These are phyloP conservation scores for Monosporascus sp. DNA, from an alignment of 2,329 filamentous ascomycete genomes.

Conservation along the genomic window DNA sequence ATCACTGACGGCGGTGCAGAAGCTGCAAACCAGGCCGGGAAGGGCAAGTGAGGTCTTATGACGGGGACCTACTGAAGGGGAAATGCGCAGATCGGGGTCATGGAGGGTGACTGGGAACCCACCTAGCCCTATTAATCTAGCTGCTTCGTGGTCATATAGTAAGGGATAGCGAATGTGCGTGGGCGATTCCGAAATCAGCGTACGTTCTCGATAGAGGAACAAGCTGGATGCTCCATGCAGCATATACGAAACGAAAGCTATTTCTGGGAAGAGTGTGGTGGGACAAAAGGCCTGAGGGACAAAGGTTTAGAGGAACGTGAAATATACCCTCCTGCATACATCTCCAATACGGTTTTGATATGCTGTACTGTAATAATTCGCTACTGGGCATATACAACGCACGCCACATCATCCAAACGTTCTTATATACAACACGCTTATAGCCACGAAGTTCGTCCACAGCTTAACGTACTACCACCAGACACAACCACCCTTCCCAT, in stretches of 20 bases:
- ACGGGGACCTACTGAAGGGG: not conserved
- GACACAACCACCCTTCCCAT: slow-evolving; percentile 33
- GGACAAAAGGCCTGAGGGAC: not conserved
- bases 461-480: slow-evolving; percentile 30
- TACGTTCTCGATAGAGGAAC: too few relatives aligned
- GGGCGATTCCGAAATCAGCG: too few relatives aligned
- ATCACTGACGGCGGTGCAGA: slow-evolving; percentile 31
- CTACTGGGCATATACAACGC: not conserved
- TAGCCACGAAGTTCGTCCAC: not conserved
- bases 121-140: too few relatives aligned
- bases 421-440: not conserved
- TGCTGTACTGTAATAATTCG: not conserved
- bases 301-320: not conserved
- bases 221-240: too few relatives aligned
- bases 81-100: not conserved
- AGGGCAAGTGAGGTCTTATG: slow-evolving; percentile 40
- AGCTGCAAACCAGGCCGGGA: slow-evolving; percentile 52
- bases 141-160: too few relatives aligned
- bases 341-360: not conserved
- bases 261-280: not conserved
- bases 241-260: too few relatives aligned
- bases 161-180: too few relatives aligned
- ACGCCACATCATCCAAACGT: not conserved
- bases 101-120: too few relatives aligned
- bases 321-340: not conserved